A percentile compares a stretch with the other conserved stretches of the same genome.
Evolutionary conservation across 2,329 filamentous ascomycete genomes (phyloP).

Genomic region (Coniosporium tulheliwenetii): DNA sequence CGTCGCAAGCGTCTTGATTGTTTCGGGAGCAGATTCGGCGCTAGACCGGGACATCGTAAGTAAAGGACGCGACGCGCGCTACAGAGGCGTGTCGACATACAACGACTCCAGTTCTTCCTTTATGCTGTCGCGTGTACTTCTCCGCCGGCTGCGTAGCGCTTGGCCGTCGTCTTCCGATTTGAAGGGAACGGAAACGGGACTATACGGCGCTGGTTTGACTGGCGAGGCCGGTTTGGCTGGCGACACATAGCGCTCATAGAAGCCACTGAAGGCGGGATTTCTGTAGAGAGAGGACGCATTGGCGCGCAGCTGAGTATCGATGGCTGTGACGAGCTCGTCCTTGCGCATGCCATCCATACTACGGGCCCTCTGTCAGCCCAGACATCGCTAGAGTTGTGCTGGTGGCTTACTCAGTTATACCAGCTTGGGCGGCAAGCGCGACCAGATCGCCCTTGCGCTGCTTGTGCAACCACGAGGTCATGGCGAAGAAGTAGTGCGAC

Average conservation of each 20-base stretch:
- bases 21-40: no score
- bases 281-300: conserved; percentile 50
- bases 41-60: no score
- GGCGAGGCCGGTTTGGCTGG: conserved; percentile 29
- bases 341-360: conserved; percentile 48
- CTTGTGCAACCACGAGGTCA: conserved; percentile 62
- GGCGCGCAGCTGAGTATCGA: conserved; percentile 57
- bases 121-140: conserved; percentile 1
- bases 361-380: no score
- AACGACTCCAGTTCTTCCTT: conserved; percentile 11
- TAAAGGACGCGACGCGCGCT: no score
- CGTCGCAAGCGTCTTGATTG: no score
- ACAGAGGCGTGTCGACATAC: conserved; percentile 5
- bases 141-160: conserved; percentile 7
- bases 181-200: no score
- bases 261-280: conserved; percentile 53
- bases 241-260: conserved; percentile 55
- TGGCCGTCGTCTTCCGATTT: no score
- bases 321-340: conserved; percentile 57
- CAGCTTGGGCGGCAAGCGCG: conserved; percentile 56
- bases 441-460: conserved; percentile 72
- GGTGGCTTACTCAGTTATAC: conserved; percentile 53
- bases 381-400: conserved; percentile 34
- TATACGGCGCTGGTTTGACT: no score
- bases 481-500: conserved; percentile 25